Evolutionary conservation across 148 eudicot genomes (phyloP).

Genomic region (Gaultheria prostrata): DNA sequence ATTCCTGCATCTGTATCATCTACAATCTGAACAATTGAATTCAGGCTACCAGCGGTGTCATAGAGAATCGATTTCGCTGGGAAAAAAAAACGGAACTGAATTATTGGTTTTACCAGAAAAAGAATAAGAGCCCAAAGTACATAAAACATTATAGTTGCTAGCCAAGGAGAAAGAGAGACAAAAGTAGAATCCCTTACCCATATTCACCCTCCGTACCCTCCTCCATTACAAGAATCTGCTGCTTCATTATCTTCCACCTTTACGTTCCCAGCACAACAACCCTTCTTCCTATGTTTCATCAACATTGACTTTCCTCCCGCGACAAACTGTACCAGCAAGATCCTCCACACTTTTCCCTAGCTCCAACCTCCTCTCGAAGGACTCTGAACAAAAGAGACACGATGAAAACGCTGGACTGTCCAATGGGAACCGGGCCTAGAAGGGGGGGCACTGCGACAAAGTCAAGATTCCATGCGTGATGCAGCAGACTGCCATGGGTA

Average conservation of each 20-base stretch:
- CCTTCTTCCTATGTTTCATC: slow-evolving; percentile 17
- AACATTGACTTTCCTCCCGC: slow-evolving; percentile 48
- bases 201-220: neutral
- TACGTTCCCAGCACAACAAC: slow-evolving; percentile 12
- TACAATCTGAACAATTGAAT: neutral
- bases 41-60: neutral
- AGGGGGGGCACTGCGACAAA: slow-evolving; percentile 68
- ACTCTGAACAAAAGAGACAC: slow-evolving; percentile 82
- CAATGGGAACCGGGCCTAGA: slow-evolving; percentile 71
- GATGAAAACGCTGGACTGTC: slow-evolving; percentile 78
- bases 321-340: slow-evolving; percentile 18
- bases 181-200: neutral
- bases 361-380: slow-evolving; percentile 9
- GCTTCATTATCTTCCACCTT: slow-evolving; percentile 5
- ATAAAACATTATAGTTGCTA: neutral
- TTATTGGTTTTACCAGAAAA: neutral
- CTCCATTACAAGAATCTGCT: neutral
- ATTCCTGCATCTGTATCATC: neutral
- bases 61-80: neutral
- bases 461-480: slow-evolving; percentile 54
- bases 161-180: neutral
- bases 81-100: neutral
- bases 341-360: slow-evolving; percentile 13
- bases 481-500: slow-evolving; percentile 82
- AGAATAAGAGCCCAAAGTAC: neutral